Base-by-base conservation (phyloP, 1,284 basidiomycete species). In the Sporisorium reilianum region DNA sequence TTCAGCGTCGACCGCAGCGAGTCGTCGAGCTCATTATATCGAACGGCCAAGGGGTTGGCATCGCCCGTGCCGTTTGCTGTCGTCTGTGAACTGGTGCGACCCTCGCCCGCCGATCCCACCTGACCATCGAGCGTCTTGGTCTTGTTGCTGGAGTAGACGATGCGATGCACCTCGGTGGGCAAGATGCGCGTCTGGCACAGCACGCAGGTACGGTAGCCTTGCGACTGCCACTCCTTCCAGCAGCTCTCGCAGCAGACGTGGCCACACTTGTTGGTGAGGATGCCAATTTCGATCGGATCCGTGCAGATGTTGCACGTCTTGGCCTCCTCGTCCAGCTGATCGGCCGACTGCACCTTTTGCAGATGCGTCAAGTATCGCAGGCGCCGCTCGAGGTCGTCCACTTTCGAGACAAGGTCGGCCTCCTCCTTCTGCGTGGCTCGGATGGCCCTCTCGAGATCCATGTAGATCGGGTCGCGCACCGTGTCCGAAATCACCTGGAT, bases 401-500 rank as follows among this genome's bases (percentile, higher is more conserved):
- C 69, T 20, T 72, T 67, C 25, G 65, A 52, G 6, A 72, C 40
- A 16, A 45, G 10, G 2, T 64, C 55, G 5, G 44, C 56, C 56
- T 80, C 80, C 45, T 83, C 79, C 25, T 67, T 59, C 5, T 64
- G 57, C 6, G 70, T 64, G 2, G 63, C 51, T 4, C 34, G 30
- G 20, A 78, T 67, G 41, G 56, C 60, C n/a, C 40, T 34, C 22
- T 64, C 65, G 14, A 79, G 64, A 36, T 68, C 55, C 12, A 44
- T 32, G 32, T 71, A 75, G 30, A 57, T 48, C 1, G 79, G 78
- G 48, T 82, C 80, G 34, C 76, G 67, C 41, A 83, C 81, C 41
- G 77, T 72, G 45, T 83, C 81, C 6, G 77, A 80, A 14, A 84
- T 68, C 30, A 69, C 71, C 55, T 84, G 81, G 5, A 84, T 76